A percentile compares a stretch with the other conserved stretches of the same genome.
Conservation (phyloP, 768 basidiomycete species). For the Lactifluus piperatus region DNA sequence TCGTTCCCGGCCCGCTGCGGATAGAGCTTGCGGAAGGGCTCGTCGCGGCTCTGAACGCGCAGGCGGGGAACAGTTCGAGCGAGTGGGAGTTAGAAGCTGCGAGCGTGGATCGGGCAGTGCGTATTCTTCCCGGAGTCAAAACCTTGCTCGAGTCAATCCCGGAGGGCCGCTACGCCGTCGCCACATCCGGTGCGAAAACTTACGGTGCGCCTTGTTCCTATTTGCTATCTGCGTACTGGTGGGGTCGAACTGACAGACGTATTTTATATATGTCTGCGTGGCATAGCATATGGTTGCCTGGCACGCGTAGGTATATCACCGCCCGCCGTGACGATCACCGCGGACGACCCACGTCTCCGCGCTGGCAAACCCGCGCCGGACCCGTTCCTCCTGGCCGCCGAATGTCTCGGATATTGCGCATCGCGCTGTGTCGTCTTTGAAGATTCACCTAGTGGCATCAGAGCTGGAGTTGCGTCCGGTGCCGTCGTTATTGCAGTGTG, state of each 20-base stretch:
- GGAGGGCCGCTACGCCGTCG: conserved; percentile 57
- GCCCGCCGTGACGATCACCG: conserved; percentile 63
- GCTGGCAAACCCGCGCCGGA: conserved; percentile 56
- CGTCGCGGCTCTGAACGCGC: too few relatives aligned
- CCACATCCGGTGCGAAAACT: conserved; percentile 66
- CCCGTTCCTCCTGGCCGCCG: conserved; percentile 54
- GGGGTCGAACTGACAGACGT: conserved; percentile 15
- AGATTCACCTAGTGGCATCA: conserved; percentile 60
- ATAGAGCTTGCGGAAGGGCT: neutral
- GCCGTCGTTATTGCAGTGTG: conserved; percentile 68
- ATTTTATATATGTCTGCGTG: neutral
- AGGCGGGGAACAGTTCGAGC: conserved; percentile 28
- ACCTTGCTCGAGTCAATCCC: conserved; percentile 59
- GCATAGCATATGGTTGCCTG: conserved; percentile 55
- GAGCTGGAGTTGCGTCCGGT: conserved; percentile 63
- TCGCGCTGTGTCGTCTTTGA: conserved; percentile 69
- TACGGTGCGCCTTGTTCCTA: conserved; percentile 37
- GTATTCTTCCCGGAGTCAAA: conserved; percentile 63
- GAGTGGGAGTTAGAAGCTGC: conserved; percentile 52
- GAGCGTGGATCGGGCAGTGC: conserved; percentile 51
- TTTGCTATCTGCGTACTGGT: conserved; percentile 7
- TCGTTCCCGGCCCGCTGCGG: neutral
- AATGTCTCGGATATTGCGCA: conserved; percentile 46
- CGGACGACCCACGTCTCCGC: conserved; percentile 65
- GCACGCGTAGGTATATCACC: conserved; percentile 60